A percentile compares a stretch with the other conserved stretches of the same genome.
Conservation (phyloP, 1,284 basidiomycete genomes). For the Earliella scabrosa region DNA sequence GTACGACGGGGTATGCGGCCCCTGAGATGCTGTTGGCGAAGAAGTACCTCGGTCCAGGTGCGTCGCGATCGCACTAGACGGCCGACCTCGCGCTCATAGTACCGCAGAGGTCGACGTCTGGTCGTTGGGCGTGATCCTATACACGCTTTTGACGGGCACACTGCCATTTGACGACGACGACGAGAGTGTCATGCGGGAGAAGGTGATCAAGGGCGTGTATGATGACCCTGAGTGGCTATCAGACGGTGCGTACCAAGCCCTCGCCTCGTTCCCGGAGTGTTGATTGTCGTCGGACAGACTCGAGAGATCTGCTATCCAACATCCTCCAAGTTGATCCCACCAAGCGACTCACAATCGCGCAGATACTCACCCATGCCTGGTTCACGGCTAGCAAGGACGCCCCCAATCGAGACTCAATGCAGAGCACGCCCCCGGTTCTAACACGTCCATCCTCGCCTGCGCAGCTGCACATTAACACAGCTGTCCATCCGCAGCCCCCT, state of each 20-base stretch:
- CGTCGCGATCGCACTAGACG: constrained; percentile 27
- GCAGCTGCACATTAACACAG: constrained; percentile 26
- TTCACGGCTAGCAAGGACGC: constrained; percentile 54
- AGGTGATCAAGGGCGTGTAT: constrained; percentile 88
- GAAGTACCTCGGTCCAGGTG: constrained; percentile 90
- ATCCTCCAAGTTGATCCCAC: constrained; percentile 84
- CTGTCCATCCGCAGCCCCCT: constrained; percentile 40
- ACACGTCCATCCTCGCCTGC: constrained; percentile 31
- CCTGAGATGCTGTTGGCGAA: constrained; percentile 93
- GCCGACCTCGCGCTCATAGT: not conserved
- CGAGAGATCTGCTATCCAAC: constrained; percentile 76
- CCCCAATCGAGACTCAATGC: constrained; percentile 33
- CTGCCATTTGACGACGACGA: constrained; percentile 99
- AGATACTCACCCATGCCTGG: constrained; percentile 92
- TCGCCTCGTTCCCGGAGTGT: not conserved
- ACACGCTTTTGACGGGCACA: constrained; percentile 91
- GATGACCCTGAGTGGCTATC: constrained; percentile 94
- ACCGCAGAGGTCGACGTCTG: constrained; percentile 91
- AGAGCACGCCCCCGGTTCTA: constrained; percentile 32
- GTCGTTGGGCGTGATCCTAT: constrained; percentile 96
- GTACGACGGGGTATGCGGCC: constrained; percentile 94
- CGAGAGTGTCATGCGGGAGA: constrained; percentile 86
- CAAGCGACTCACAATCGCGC: constrained; percentile 79
- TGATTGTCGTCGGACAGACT: constrained; percentile 55
- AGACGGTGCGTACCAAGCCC: constrained; percentile 53